Conservation (phyloP, 495 filamentous ascomycete species). For the Parachaetomium inaequale region DNA sequence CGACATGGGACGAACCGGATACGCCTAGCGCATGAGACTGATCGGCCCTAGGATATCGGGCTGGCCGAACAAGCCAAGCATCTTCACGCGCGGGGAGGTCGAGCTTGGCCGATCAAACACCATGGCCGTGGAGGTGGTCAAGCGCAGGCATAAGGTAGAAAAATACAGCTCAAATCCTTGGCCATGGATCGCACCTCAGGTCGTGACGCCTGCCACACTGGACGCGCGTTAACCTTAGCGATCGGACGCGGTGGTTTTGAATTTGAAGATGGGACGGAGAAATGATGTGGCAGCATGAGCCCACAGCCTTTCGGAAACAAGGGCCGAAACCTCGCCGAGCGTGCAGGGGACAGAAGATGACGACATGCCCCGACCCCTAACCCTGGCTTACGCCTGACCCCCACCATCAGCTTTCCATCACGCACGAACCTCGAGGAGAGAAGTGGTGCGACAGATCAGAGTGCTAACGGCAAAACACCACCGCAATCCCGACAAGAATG, state of each 20-base stretch:
- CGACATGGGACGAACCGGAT: conserved; percentile 44
- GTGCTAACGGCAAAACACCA: conserved; percentile 3
- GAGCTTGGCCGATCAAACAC: conserved; percentile 18
- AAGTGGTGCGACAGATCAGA: background rate
- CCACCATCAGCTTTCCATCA: background rate
- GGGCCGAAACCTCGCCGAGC: background rate
- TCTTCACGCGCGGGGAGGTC: conserved; percentile 6
- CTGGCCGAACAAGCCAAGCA: conserved; percentile 2
- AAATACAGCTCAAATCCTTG: background rate
- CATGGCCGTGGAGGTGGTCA: background rate
- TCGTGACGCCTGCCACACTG: background rate
- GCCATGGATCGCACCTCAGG: too few relatives aligned
- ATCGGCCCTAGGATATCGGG: conserved; percentile 21
- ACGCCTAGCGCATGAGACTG: conserved; percentile 24
- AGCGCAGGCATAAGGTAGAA: background rate
- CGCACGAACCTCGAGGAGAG: too few relatives aligned
- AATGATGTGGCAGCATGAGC: background rate
- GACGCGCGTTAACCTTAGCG: background rate
- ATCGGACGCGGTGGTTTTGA: background rate
- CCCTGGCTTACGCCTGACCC: background rate
- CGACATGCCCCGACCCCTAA: conserved; percentile 5
- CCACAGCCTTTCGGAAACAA: conserved; percentile 1
- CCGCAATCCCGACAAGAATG: conserved; percentile 9
- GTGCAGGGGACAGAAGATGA: background rate
- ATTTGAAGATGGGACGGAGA: background rate